Evolutionary conservation across 768 basidiomycete species (phyloP), one percentile per base, ranked within the genome.

Genomic region (Lactarius evosmus): DNA sequence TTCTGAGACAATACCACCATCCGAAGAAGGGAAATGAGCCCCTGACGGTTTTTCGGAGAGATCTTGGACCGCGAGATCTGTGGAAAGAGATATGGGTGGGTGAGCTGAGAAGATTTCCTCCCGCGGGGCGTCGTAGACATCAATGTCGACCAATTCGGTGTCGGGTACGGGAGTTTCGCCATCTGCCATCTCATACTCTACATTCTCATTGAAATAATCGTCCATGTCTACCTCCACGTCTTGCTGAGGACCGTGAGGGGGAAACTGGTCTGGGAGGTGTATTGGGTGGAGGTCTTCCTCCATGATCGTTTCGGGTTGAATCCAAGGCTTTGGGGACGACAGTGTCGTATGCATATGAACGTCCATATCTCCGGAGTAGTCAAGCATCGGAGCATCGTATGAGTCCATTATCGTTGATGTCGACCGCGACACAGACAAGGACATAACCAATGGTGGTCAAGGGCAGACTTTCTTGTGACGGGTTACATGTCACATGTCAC

Each of bases 1-100:
- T 32, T 86, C 85, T 60, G 89, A 86, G 59, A 87, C 86, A 71
- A 85, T 87, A 49, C 86, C 83, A 34, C 81, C 86, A 68, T 63
- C 66, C 11, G 68, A 60, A 44, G 49, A 36, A 27, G 58, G 25
- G 34, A 61, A 54, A 14, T 50, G 53, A 50, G 38, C 54, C 29
- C 17, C 61, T 7, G 30, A 7, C 16, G 30, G 25, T 46, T 67
- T 60, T 17, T 40, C 53, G 19, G 29, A 9, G 40, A 41, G 36
- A 44, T 51, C 38, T 50, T 65, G 64, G 25, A 56, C 49, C 14
- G 46, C 33, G 44, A 27, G 22, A 25, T 14, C 66, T 59, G 52
- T 27, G 14, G 62, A 33, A 19, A 58, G 62, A 17, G 53, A 32
- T 30, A 56, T 46, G 58, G 52, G 19, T 25, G 52, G 57, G 38